Evolutionary conservation across 1,284 basidiomycete species (phyloP).

Genomic region (Ganoderma lingzhi): DNA sequence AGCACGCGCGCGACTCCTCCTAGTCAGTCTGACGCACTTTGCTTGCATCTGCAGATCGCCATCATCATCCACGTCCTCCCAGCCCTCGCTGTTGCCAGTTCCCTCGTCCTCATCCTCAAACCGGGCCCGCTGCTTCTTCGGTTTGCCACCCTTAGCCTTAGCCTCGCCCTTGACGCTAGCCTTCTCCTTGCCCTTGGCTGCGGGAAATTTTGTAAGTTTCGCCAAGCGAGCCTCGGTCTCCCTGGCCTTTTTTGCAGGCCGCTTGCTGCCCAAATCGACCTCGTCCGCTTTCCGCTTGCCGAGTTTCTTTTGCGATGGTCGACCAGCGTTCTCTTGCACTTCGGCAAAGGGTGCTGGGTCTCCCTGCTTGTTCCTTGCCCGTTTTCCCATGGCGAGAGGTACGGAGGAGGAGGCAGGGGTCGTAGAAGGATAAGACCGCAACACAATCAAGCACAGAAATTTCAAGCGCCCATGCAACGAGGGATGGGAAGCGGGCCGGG

Average conservation of each 20-base stretch:
- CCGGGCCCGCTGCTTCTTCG: slow-evolving; percentile 25
- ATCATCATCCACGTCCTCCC: slow-evolving; percentile 70
- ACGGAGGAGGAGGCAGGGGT: slow-evolving; percentile 1
- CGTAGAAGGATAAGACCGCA: background rate
- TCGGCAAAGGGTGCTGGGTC: slow-evolving; percentile 71
- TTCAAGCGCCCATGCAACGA: slow-evolving; percentile 27
- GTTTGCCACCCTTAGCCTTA: slow-evolving; percentile 43
- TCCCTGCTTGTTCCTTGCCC: slow-evolving; percentile 91
- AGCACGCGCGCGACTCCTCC: slow-evolving; percentile 8
- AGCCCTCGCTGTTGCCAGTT: slow-evolving; percentile 54
- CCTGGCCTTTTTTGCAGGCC: slow-evolving; percentile 67
- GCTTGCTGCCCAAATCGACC: slow-evolving; percentile 43
- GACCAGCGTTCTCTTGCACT: slow-evolving; percentile 39
- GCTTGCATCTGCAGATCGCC: slow-evolving; percentile 50
- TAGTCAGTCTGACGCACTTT: slow-evolving; percentile 48
- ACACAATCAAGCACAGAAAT: slow-evolving; percentile 22
- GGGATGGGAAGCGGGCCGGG: slow-evolving; percentile 15
- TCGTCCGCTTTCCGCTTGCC: slow-evolving; percentile 78
- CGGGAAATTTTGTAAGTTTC: slow-evolving; percentile 26
- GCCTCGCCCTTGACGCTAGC: slow-evolving; percentile 35
- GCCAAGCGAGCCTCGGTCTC: slow-evolving; percentile 37
- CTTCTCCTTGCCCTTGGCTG: slow-evolving; percentile 33
- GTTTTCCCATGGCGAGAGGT: slow-evolving; percentile 77
- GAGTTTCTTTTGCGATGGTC: slow-evolving; percentile 60
- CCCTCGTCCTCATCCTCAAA: slow-evolving; percentile 42